Conservation (phyloP, 2,329 filamentous ascomycete genomes). For the Aspergillus ochraceoroseus region DNA sequence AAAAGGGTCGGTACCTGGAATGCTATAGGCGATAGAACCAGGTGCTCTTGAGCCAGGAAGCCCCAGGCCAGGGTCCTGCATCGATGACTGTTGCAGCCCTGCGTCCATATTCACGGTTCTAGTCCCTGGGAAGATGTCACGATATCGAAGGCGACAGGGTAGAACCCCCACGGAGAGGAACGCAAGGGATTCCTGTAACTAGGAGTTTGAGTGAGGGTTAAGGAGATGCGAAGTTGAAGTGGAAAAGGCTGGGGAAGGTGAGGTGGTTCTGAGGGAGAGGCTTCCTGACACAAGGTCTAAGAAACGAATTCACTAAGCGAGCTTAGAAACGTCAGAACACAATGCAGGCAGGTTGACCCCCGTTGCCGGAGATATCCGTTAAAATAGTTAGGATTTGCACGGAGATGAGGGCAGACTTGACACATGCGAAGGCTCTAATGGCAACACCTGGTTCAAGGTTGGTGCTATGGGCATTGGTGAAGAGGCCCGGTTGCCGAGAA, state of each 20-base stretch:
- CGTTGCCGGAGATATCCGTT: not conserved
- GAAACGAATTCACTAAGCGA: too few relatives aligned
- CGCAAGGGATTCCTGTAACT: too few relatives aligned
- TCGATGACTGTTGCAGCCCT: constrained; percentile 3
- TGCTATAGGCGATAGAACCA: not conserved
- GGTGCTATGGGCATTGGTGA: constrained; percentile 1
- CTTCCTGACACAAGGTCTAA: too few relatives aligned
- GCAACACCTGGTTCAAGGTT: constrained; percentile 14
- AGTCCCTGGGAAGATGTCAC: not conserved
- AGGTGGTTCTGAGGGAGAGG: constrained; percentile 1
- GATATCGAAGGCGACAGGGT: too few relatives aligned
- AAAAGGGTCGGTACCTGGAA: not conserved
- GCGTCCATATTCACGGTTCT: constrained; percentile 13
- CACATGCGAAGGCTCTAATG: constrained; percentile 10
- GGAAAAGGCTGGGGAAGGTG: constrained; percentile 1
- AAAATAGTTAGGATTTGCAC: not conserved
- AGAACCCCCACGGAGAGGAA: too few relatives aligned
- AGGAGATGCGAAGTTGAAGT: not conserved
- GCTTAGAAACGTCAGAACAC: not conserved
- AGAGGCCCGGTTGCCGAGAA: constrained; percentile 1
- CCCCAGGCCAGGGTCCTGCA: constrained; percentile 8
- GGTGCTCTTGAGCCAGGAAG: constrained; percentile 1
- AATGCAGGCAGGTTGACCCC: not conserved
- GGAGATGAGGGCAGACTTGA: constrained; percentile 11
- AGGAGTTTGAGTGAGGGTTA: not conserved